Conservation (phyloP, 345 rosid genomes). For the Salix koriyanagi region DNA sequence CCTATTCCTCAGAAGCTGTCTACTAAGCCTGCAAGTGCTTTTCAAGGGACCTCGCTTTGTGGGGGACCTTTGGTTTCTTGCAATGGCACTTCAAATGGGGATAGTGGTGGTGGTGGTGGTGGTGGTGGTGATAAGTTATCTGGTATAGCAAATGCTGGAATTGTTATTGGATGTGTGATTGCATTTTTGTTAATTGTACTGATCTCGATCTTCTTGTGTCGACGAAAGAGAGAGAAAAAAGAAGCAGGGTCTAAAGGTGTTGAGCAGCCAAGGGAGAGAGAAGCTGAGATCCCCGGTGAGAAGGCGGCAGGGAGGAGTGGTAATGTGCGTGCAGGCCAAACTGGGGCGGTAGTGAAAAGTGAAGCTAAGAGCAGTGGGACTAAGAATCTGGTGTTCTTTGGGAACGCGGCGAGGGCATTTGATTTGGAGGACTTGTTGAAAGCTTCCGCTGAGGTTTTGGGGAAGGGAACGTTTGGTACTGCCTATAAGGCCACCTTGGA, state of each 20-base stretch:
- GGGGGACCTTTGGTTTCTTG: constrained; percentile 38
- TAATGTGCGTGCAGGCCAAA: background rate
- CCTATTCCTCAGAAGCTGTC: constrained; percentile 30
- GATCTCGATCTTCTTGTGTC: constrained; percentile 32
- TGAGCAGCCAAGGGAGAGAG: constrained; percentile 12
- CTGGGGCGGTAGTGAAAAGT: constrained; percentile 8
- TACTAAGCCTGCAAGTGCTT: constrained; percentile 12
- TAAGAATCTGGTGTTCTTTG: constrained; percentile 38
- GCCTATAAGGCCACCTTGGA: constrained; percentile 47
- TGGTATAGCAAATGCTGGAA: constrained; percentile 44
- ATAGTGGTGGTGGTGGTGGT: background rate
- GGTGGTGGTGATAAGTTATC: constrained; percentile 21
- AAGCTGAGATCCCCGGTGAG: constrained; percentile 16
- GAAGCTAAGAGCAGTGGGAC: constrained; percentile 19
- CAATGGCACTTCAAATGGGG: constrained; percentile 15
- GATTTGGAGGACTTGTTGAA: constrained; percentile 43
- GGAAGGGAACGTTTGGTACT: constrained; percentile 50
- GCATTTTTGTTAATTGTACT: constrained; percentile 34
- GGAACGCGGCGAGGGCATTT: constrained; percentile 20
- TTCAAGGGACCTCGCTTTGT: constrained; percentile 38
- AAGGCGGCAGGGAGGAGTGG: constrained; percentile 8
- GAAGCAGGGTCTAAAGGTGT: constrained; percentile 10
- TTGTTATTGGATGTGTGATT: constrained; percentile 35
- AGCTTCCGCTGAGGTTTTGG: constrained; percentile 52
- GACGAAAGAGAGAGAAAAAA: constrained; percentile 18